A percentile compares a stretch with the other conserved stretches of the same genome.
Evolutionary conservation across 768 basidiomycete species (phyloP).

Genomic region (Piloderma croceum): DNA sequence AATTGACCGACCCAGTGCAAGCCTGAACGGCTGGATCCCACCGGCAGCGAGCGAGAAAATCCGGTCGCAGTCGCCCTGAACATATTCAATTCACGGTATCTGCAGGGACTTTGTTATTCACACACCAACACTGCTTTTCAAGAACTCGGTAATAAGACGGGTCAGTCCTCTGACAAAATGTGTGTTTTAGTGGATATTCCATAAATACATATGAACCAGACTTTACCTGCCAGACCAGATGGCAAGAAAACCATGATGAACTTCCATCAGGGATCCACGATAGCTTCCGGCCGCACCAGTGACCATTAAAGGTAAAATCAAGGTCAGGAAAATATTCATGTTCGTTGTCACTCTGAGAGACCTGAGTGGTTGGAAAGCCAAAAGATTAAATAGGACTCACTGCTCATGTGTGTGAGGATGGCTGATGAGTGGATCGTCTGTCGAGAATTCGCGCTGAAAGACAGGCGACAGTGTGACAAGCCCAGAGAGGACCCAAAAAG

Average conservation of each 20-base stretch:
- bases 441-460: constrained; percentile 45
- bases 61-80: constrained; percentile 50
- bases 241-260: constrained; percentile 57
- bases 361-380: background rate
- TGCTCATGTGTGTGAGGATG: constrained; percentile 46
- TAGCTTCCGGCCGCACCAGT: constrained; percentile 33
- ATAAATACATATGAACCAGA: no score
- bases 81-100: constrained; percentile 1
- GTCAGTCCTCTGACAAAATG: constrained; percentile 41
- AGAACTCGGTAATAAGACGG: constrained; percentile 42
- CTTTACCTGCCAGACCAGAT: constrained; percentile 36
- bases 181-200: no score
- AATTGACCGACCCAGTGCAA: constrained; percentile 48
- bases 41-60: constrained; percentile 60
- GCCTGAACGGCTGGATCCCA: constrained; percentile 44
- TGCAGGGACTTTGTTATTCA: no score
- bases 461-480: constrained; percentile 25
- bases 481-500: background rate
- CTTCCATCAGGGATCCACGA: constrained; percentile 41
- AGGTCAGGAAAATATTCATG: constrained; percentile 42
- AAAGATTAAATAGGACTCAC: constrained; percentile 26
- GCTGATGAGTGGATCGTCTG: constrained; percentile 47
- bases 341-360: constrained; percentile 41
- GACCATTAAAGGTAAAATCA: constrained; percentile 40
- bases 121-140: constrained; percentile 60